Evolutionary conservation across 306 rosid species (phyloP).

Genomic region (Vicia villosa): DNA sequence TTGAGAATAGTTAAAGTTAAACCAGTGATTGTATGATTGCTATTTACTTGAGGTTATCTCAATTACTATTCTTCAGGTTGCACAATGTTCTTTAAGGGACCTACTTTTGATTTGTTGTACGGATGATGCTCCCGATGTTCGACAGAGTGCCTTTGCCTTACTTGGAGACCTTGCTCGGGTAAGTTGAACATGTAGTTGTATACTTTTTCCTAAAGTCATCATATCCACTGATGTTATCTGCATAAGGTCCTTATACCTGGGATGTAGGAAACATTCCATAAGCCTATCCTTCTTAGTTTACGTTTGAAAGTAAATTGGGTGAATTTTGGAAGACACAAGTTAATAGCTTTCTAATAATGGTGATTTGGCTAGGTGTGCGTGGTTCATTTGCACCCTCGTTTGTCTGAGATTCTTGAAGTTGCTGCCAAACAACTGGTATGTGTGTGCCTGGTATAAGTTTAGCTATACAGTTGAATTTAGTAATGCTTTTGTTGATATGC

Average conservation of each 20-base stretch:
- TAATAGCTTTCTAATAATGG: slow-evolving; percentile 26
- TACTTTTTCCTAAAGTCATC: neutral
- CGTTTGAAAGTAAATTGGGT: neutral
- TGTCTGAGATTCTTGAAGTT: slow-evolving; percentile 83
- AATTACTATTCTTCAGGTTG: slow-evolving; percentile 57
- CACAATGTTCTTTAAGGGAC: slow-evolving; percentile 81
- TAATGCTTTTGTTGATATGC: slow-evolving; percentile 33
- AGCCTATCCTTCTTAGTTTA: neutral
- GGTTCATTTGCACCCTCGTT: slow-evolving; percentile 77
- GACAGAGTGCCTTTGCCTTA: slow-evolving; percentile 95
- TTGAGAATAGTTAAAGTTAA: slow-evolving; percentile 21
- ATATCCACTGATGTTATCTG: neutral
- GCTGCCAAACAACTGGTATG: slow-evolving; percentile 94
- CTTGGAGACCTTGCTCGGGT: slow-evolving; percentile 99
- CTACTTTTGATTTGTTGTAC: slow-evolving; percentile 82
- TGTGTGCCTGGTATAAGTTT: slow-evolving; percentile 26
- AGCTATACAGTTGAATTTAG: slow-evolving; percentile 10
- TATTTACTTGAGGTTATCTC: slow-evolving; percentile 29
- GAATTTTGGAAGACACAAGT: slow-evolving; percentile 9
- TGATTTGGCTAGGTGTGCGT: slow-evolving; percentile 77
- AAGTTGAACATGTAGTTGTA: slow-evolving; percentile 46
- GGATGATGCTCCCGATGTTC: slow-evolving; percentile 92
- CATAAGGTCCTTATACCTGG: slow-evolving; percentile 6
- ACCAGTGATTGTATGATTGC: slow-evolving; percentile 26
- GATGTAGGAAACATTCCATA: slow-evolving; percentile 15